Conservation (phyloP, 2,329 filamentous ascomycete genomes). For the Tolypocladium cylindrosporum region DNA sequence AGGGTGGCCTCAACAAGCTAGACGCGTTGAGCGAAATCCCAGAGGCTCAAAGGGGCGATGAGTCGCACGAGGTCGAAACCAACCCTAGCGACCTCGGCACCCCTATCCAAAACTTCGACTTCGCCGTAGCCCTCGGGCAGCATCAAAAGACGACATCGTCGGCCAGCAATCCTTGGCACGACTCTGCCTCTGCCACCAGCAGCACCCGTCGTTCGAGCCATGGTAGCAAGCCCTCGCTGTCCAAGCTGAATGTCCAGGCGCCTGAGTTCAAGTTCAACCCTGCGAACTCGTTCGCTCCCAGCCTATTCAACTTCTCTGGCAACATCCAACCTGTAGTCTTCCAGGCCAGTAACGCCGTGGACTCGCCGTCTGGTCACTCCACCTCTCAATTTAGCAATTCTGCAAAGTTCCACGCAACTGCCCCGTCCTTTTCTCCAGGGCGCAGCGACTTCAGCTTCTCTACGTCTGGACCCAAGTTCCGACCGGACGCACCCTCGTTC, state of each 20-base stretch:
- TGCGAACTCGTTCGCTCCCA: conserved; percentile 37
- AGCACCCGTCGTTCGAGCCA: conserved; percentile 39
- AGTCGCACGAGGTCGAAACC: conserved; percentile 59
- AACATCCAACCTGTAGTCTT: conserved; percentile 40
- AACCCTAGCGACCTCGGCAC: conserved; percentile 65
- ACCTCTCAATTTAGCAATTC: conserved; percentile 22
- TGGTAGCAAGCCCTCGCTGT: conserved; percentile 58
- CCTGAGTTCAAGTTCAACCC: conserved; percentile 78
- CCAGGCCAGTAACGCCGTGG: conserved; percentile 21
- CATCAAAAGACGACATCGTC: conserved; percentile 48
- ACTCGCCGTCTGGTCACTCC: conserved; percentile 11
- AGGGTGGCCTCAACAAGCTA: conserved; percentile 28
- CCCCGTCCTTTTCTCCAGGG: conserved; percentile 61
- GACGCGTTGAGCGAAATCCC: conserved; percentile 29
- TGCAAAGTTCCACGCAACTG: conserved; percentile 56
- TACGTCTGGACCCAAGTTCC: conserved; percentile 55
- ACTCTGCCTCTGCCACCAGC: conserved; percentile 31
- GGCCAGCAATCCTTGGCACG: conserved; percentile 54
- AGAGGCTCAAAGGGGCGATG: conserved; percentile 33
- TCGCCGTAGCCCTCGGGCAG: conserved; percentile 30
- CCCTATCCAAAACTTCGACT: conserved; percentile 42
- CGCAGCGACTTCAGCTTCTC: conserved; percentile 60
- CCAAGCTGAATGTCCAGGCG: conserved; percentile 80
- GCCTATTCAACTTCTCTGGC: conserved; percentile 39
- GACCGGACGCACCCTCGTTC: conserved; percentile 68